Evolutionary conservation across 495 filamentous ascomycete genomes (phyloP).

Genomic region (Aspergillus cavernicola): DNA sequence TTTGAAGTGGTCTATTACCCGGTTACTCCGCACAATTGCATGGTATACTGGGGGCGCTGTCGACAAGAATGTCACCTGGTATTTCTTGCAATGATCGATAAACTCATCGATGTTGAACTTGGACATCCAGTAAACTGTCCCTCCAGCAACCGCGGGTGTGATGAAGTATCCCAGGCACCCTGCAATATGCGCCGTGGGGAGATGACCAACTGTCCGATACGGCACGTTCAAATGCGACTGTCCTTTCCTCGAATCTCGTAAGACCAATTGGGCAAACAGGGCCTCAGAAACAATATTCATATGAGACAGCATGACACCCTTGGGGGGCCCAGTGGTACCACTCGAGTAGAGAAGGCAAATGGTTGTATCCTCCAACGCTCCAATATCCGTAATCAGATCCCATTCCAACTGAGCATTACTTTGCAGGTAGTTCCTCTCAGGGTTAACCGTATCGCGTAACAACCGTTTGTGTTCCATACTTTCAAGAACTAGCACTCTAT

Average conservation of each 20-base stretch:
- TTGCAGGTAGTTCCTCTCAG: constrained; percentile 5
- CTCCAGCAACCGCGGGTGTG: constrained; percentile 16
- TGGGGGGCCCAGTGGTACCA: constrained; percentile 78
- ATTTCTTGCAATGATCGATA: constrained; percentile 15
- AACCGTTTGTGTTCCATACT: constrained; percentile 12
- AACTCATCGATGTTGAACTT: constrained; percentile 15
- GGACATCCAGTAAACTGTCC: constrained; percentile 19
- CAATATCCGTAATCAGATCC: constrained; percentile 10
- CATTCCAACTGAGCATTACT: constrained; percentile 5
- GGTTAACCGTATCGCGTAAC: constrained; percentile 3
- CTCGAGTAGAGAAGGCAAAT: constrained; percentile 17
- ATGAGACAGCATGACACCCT: constrained; percentile 78
- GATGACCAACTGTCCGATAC: constrained; percentile 69
- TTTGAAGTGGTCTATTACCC: constrained; percentile 16
- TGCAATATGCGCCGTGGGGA: constrained; percentile 59
- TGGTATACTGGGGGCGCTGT: constrained; percentile 18
- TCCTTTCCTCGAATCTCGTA: constrained; percentile 50
- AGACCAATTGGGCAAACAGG: constrained; percentile 45
- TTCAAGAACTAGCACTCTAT: constrained; percentile 13
- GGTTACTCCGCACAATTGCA: constrained; percentile 11
- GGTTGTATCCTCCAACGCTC: constrained; percentile 2
- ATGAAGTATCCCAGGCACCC: constrained; percentile 16
- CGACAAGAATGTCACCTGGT: constrained; percentile 12
- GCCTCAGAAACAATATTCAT: constrained; percentile 67
- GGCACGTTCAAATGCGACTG: constrained; percentile 46